Percentiles rank a stretch among this genome's conserved stretches.
phyloP scores from a whole-genome alignment of 2,329 filamentous ascomycete genomes.

The Ceratocystis lukuohia region DNA sequence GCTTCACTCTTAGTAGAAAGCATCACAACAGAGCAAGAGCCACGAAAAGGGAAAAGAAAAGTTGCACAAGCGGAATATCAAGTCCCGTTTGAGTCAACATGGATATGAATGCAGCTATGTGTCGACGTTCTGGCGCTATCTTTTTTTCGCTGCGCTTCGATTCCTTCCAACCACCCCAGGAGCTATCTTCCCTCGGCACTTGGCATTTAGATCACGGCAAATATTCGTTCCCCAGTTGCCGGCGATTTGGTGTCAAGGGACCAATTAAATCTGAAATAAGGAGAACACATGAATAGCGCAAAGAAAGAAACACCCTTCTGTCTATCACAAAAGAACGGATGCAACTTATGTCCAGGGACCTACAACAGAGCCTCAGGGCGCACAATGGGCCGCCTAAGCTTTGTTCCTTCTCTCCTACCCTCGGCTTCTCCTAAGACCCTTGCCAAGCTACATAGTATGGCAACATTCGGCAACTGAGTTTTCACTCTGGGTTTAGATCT shows the following conservation, averaged over 20 bases:
- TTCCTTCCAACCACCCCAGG: background rate
- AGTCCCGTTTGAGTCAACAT: too few species aligned
- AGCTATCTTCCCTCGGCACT: background rate
- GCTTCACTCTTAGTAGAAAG: too few species aligned
- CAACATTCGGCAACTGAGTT: conserved; percentile 1
- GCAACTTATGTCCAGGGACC: background rate
- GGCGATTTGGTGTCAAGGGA: background rate
- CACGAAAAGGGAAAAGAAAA: background rate
- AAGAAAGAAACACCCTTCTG: background rate
- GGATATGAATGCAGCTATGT: too few species aligned
- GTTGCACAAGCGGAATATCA: too few species aligned
- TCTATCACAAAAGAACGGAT: background rate
- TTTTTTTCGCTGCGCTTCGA: background rate
- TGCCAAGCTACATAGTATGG: background rate
- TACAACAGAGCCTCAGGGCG: background rate
- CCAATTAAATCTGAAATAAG: too few species aligned
- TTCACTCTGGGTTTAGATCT: background rate
- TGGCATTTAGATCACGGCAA: background rate
- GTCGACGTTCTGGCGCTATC: background rate
- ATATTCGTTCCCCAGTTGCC: background rate
- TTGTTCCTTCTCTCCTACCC: background rate
- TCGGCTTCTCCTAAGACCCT: background rate
- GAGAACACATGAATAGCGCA: background rate
- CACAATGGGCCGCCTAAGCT: background rate
- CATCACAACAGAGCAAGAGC: background rate